Base-by-base conservation (phyloP, 768 basidiomycete genomes). In the Amanita rimosa region DNA sequence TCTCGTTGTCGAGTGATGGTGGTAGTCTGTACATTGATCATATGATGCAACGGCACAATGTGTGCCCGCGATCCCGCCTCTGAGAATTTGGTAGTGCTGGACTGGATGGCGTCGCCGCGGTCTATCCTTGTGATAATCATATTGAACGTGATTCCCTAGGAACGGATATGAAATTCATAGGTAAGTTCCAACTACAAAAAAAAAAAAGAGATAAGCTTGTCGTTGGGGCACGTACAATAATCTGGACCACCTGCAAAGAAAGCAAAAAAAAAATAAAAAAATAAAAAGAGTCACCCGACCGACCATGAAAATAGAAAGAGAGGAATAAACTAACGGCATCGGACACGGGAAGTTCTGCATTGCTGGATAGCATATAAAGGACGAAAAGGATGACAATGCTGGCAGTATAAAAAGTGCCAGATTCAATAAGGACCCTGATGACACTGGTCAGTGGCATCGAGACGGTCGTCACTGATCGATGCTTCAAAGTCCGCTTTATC, bases 371-470 rank as follows among this genome's bases (percentile, higher is more conserved):
- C 50, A 68, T 58, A 48, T 68, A 67, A 11, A 66, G 50, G 10
- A 46, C 60, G 44, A 69, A 67, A 10, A 69, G 56, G 43, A 68
- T 59, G 16, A 63, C 52, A 50, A 67, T 63, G 1, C 64, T 63
- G 14, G 56, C 26, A 5, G 68, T 68, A 44, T 71, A 69, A 45
- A 71, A 59, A 13, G 69, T 44, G 4, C 68, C 70, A 10, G 68
- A 69, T 54, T 70, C 68, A 24, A 70, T 60, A 46, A 70, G 52
- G 21, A 69, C 54, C 11, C 66, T 49, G 40, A 65, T 54, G 2
- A 66, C 56, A 21, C 54, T 55, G 17, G 53, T 55, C 19, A 67
- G 55, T 4, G 63, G 65, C 14, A 57, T 59, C 11, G 54, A 54
- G 21, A 49, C 37, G 9, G 49, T 42, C n/a, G 51, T 45, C 26